Base-by-base conservation (phyloP, 208 protist species). In the Leptomonas pyrrhocoris region DNA sequence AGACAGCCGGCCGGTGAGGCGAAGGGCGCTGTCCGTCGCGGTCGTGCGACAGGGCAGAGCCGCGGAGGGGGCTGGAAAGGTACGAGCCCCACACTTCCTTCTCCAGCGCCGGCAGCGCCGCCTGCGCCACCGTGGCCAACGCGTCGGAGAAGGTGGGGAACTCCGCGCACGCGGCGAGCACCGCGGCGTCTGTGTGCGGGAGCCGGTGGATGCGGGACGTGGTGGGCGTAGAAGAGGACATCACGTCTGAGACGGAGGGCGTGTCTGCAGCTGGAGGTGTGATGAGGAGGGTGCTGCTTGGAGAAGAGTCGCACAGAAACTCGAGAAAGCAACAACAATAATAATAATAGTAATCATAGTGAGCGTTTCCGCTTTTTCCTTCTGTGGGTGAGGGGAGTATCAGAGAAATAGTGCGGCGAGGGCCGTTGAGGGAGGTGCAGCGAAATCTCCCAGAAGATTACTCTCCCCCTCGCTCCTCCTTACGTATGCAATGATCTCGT, bases 61-160 rank as follows among this genome's bases (percentile, higher is more conserved):
- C 13, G 31, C 54, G 5, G 1, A 19, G 54, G n/a, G 36, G 28
- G 21, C 13, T 21, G 5, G 36, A 45, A 1, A 45, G 5, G 36
- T 53, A 58, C 67, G 58, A 40, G 60, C 68, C 25, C 73, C 59
- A 71, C 12, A 50, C 63, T 74, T 58, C 46, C 0, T 9, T 16
- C 62, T 70, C 72, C 1, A 77, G 49, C 13, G 16, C 49, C 34
- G 72, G 72, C 64, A 77, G 25, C 25, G 27, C 72, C 7, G 66
- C 48, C 31, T 72, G 72, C 19, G 19, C n/a, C 9, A 72, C 65
- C 21, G 51, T 40, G 25, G 81, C 77, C 0, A 79, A 23, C 1
- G 77, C 77, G 57, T 68, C 70, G 5, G 85, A 45, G 50, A 91
- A 80, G 42, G 68, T 74, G 0, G 85, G 85, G 43, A 88, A 75